Conservation (phyloP, 1,284 basidiomycete genomes). For the Mrakiaceae sp. region DNA sequence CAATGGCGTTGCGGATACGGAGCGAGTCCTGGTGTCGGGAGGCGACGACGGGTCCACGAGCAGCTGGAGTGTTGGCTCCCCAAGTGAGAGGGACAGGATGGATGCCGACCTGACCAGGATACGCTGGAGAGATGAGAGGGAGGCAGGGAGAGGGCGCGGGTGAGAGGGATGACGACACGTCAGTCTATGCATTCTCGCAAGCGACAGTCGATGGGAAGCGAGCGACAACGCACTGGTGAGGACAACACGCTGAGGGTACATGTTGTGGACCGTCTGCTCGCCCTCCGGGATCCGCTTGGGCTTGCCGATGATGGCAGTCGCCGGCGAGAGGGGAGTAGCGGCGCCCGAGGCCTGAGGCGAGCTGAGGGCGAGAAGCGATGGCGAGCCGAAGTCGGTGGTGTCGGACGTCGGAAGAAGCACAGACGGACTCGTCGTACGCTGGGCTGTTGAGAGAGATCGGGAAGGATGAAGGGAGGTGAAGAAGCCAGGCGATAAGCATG, state of each 20-base stretch:
- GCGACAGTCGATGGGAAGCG: neutral
- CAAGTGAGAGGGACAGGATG: constrained; percentile 67
- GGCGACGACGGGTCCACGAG: constrained; percentile 78
- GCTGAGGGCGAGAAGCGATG: constrained; percentile 5
- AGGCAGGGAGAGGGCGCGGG: no score
- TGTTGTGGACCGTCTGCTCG: constrained; percentile 28
- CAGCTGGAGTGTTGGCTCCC: constrained; percentile 46
- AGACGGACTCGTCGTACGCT: no score
- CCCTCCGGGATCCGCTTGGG: neutral
- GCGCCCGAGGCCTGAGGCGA: neutral
- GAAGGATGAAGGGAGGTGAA: no score
- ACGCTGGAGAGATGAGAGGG: constrained; percentile 38
- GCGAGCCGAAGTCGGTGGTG: neutral
- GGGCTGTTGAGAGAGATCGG: no score
- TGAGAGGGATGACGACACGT: neutral
- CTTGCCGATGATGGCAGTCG: constrained; percentile 9
- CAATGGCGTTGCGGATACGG: constrained; percentile 84
- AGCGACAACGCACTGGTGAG: constrained; percentile 52
- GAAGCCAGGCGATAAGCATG: no score
- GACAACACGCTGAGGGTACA: constrained; percentile 66
- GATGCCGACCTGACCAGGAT: constrained; percentile 61
- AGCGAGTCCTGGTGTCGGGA: constrained; percentile 73
- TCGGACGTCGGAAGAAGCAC: neutral
- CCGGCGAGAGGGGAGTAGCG: constrained; percentile 1
- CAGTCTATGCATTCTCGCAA: neutral